These are phyloP conservation scores for Termitomyces sp. DNA, from an alignment of 768 basidiomycete genomes.

Conservation along the genomic window DNA sequence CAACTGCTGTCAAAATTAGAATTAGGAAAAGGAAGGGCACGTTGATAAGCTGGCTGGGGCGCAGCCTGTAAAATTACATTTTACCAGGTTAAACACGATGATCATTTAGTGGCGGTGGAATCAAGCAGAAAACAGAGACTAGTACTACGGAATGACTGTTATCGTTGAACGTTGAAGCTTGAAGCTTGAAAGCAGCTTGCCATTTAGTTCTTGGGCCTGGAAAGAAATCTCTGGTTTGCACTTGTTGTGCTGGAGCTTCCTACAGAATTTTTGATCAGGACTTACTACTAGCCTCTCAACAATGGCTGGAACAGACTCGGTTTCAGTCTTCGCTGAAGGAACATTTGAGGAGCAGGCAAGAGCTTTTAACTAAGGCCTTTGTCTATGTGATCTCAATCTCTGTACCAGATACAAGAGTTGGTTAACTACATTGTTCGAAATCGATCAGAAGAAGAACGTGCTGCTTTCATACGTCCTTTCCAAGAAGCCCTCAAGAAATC, in stretches of 20 bases:
- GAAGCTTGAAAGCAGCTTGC: too few species aligned
- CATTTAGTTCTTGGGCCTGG: too few species aligned
- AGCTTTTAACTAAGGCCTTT: background rate
- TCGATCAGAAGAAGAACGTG: slow-evolving; percentile 66
- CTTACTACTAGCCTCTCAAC: slow-evolving; percentile 25
- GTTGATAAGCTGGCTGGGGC: too few species aligned
- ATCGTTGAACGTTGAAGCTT: too few species aligned
- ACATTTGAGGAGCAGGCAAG: slow-evolving; percentile 84
- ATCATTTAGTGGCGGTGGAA: too few species aligned
- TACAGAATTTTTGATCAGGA: slow-evolving; percentile 29
- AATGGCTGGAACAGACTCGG: slow-evolving; percentile 71
- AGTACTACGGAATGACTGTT: too few species aligned
- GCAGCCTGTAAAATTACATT: too few species aligned
- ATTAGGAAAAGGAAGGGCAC: too few species aligned
- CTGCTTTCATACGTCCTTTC: slow-evolving; percentile 61
- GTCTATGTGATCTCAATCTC: background rate
- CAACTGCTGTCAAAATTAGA: too few species aligned
- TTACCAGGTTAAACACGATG: too few species aligned
- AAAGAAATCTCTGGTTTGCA: slow-evolving; percentile 22
- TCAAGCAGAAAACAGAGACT: too few species aligned
- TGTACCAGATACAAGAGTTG: slow-evolving; percentile 67
- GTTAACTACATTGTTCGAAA: slow-evolving; percentile 69
- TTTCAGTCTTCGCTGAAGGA: slow-evolving; percentile 84
- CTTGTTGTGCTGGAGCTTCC: slow-evolving; percentile 32
- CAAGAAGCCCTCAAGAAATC: slow-evolving; percentile 52